Evolutionary conservation across 139 green algal genomes (phyloP), one percentile per base, ranked within the genome.

Genomic region (Yamagishiella unicocca): DNA sequence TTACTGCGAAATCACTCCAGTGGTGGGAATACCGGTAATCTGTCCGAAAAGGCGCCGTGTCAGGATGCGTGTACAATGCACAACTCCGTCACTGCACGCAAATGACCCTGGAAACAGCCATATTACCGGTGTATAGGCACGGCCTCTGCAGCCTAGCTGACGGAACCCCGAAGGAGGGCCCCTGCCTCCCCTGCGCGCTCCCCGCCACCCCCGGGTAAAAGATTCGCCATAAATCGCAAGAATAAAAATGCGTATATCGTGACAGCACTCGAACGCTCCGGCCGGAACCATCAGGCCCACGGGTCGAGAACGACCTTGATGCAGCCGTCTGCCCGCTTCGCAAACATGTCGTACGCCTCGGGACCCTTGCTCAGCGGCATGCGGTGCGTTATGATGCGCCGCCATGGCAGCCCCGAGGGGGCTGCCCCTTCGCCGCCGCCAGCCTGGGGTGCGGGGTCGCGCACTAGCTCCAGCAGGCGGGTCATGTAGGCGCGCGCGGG

Each of bases 221-320:
- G n/a, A n/a, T n/a, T n/a, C n/a, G n/a, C n/a, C n/a, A n/a, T n/a
- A n/a, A n/a, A n/a, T n/a, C n/a, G n/a, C n/a, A n/a, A n/a, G n/a
- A n/a, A 61, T 7, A 29, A 68, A 35, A 33, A 68, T 35, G 25
- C 27, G 27, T 35, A 1, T 1, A 68, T 10, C 17, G 25, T n/a
- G 19, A n/a, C 14, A 33, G 14, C 21, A 37, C 25, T 68, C 61
- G 1, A 68, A 68, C 17, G 27, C 61, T 2, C 22, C 24, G 54
- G 54, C 54, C 27, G 54, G 2, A 62, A n/a, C 22, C 64, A 58
- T 61, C 50, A 67, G 27, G 61, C 55, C 90, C 88, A 94, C 0
- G 91, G 91, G 37, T 93, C 81, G 53, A 94, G 82, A 79, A 93
- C 79, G 1, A 93, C 66, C 73, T 94, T 94, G 67, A 92, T 88